Conservation (phyloP, 2,329 filamentous ascomycete genomes). For the Aschersonia sp. region DNA sequence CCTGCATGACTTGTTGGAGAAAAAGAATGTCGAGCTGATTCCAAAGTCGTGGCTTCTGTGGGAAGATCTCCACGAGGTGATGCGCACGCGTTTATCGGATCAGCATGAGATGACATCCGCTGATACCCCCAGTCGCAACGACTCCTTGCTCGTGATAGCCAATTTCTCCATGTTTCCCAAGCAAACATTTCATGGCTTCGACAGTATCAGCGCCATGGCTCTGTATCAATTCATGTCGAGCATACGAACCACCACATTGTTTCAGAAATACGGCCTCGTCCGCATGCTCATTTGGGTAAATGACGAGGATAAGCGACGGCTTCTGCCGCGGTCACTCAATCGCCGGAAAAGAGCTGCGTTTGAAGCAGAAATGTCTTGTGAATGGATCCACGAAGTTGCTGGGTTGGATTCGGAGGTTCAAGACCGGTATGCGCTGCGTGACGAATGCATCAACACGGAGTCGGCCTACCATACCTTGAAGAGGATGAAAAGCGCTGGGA, state of each 20-base stretch:
- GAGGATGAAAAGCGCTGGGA: conserved; percentile 29
- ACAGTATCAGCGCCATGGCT: conserved; percentile 42
- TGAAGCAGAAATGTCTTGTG: conserved; percentile 44
- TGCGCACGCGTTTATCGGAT: conserved; percentile 35
- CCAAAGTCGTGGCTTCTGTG: conserved; percentile 44
- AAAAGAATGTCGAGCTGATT: conserved; percentile 33
- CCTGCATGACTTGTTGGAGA: conserved; percentile 41
- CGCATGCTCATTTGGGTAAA: conserved; percentile 64
- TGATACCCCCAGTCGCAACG: conserved; percentile 40
- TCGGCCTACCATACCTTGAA: conserved; percentile 23
- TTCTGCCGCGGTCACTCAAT: conserved; percentile 46
- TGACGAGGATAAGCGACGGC: conserved; percentile 38
- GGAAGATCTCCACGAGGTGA: conserved; percentile 39
- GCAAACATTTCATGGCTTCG: conserved; percentile 32
- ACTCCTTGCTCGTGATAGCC: conserved; percentile 57
- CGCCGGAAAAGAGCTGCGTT: conserved; percentile 41
- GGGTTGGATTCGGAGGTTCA: conserved; percentile 18
- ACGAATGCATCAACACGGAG: conserved; percentile 31
- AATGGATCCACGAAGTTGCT: conserved; percentile 45
- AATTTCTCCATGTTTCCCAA: conserved; percentile 46
- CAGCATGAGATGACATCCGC: conserved; percentile 29
- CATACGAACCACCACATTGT: conserved; percentile 41
- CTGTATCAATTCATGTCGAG: conserved; percentile 46
- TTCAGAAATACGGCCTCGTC: conserved; percentile 66
- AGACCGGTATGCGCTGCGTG: conserved; percentile 22